phyloP scores from a whole-genome alignment of 2,329 filamentous ascomycete species.

The Ambrosiella beaveri region DNA sequence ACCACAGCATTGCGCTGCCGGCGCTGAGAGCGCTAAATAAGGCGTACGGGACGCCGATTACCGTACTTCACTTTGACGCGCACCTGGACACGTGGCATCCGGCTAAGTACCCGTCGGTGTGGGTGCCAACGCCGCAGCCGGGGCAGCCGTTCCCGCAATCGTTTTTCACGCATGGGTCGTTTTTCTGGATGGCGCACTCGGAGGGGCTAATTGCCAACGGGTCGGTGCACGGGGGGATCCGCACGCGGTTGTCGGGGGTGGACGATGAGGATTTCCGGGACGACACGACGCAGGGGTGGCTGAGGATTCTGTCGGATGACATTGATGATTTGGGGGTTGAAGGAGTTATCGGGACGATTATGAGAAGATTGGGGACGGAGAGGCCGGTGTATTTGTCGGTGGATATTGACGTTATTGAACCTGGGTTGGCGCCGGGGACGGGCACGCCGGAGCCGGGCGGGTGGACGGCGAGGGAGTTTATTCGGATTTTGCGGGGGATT shows the following conservation, averaged over 20 bases:
- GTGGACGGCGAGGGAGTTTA: constrained; percentile 79
- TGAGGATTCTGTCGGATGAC: constrained; percentile 64
- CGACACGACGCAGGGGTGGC: constrained; percentile 56
- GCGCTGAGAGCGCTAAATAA: constrained; percentile 48
- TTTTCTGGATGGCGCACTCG: constrained; percentile 76
- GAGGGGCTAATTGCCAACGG: constrained; percentile 64
- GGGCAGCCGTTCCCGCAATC: constrained; percentile 18
- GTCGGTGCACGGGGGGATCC: constrained; percentile 66
- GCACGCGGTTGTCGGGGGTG: constrained; percentile 52
- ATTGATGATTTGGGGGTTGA: constrained; percentile 65
- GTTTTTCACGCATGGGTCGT: constrained; percentile 73
- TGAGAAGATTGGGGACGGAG: constrained; percentile 53
- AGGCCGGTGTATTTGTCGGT: constrained; percentile 63
- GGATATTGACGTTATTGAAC: constrained; percentile 79
- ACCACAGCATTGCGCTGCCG: constrained; percentile 54
- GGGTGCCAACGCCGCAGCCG: constrained; percentile 33
- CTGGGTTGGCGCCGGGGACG: constrained; percentile 49
- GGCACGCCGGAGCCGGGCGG: constrained; percentile 82
- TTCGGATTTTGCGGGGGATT: constrained; percentile 63
- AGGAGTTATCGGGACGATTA: constrained; percentile 54
- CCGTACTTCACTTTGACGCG: constrained; percentile 58
- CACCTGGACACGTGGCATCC: constrained; percentile 82
- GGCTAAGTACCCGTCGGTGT: constrained; percentile 59
- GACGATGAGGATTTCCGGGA: constrained; percentile 50
- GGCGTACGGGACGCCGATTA: constrained; percentile 43